Evolutionary conservation across 148 eudicot species (phyloP), one percentile per base, ranked within the genome.

Genomic region (Heliosperma pusillum): DNA sequence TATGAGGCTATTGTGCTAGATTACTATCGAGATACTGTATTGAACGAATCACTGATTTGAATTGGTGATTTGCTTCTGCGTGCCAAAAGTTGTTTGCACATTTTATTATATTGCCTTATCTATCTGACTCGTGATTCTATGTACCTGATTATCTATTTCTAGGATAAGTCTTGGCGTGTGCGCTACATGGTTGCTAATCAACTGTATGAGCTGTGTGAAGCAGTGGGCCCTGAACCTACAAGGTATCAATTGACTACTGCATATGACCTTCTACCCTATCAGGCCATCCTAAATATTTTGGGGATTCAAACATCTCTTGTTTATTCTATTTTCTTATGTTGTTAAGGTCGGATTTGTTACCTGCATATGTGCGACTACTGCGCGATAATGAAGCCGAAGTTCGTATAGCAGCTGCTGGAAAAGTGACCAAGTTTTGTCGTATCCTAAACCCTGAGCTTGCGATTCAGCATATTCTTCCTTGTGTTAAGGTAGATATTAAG

Each of bases 131-230:
- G 64, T 56, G 42, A 56, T 42, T 36, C 17, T 21, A 8, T 50
- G 21, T 63, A 52, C 65, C 69, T 42, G 27, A 26, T 50, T 73
- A 45, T 79, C 72, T 60, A 66, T 60, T 72, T 36, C 25, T 90
- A 94, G 98, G 98, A 91, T 80, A 94, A 94, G 80, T 94, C 97
- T 57, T 91, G 98, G 98, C 96, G 98, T 77, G 98, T 94, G 27
- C 97, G 97, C 56, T 94, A 94, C 82, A 91, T 94, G 98, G 98
- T 94, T 75, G 98, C 97, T 36, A 94, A 94, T 82, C 97, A 94
- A 69, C 82, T 94, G 98, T n/a, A n/a, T n/a, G n/a, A n/a, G n/a
- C n/a, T n/a, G n/a, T n/a, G n/a, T n/a, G n/a, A n/a, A n/a, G n/a
- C 98, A 55, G 98, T 91, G 78, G 98, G 98, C 8, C 91, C 98